A percentile compares a stretch with the other conserved stretches of the same genome.
phyloP scores from a whole-genome alignment of 208 protist genomes.

The Trypanosoma cruzi region DNA sequence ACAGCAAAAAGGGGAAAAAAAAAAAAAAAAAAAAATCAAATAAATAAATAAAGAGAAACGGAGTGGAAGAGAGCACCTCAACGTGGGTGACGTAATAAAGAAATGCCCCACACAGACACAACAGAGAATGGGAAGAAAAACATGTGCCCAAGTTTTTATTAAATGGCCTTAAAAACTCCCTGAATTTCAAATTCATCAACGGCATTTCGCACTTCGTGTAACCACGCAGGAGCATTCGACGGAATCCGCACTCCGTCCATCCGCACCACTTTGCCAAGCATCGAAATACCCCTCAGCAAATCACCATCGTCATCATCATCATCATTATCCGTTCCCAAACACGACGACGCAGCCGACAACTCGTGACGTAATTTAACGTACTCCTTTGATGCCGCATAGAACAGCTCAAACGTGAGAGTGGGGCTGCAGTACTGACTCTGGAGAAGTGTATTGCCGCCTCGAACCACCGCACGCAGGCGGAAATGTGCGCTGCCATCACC shows the following conservation, averaged over 20 bases:
- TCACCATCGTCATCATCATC: not conserved
- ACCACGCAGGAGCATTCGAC: constrained; percentile 26
- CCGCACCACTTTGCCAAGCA: constrained; percentile 32
- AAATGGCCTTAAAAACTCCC: constrained; percentile 34
- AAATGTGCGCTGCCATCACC: constrained; percentile 20
- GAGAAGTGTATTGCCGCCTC: constrained; percentile 33
- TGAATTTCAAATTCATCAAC: constrained; percentile 60
- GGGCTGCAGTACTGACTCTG: constrained; percentile 18
- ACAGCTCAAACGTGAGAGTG: constrained; percentile 21
- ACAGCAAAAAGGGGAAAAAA: constrained; percentile 1
- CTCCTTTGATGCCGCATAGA: constrained; percentile 31
- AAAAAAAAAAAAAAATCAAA: not conserved
- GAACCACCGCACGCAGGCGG: constrained; percentile 36
- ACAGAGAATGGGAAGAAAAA: not conserved
- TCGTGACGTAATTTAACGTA: constrained; percentile 29
- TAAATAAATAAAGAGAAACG: not conserved
- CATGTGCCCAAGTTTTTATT: not conserved
- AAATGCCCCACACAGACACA: not conserved
- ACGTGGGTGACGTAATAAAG: not conserved
- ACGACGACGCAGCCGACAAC: not conserved
- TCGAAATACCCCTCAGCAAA: constrained; percentile 41
- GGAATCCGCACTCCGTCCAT: constrained; percentile 17
- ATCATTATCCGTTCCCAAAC: not conserved
- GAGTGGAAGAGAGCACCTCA: not conserved
- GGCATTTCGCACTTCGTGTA: constrained; percentile 33